phyloP scores from a whole-genome alignment of 768 basidiomycete species.

The Boletus rubescentipes region DNA sequence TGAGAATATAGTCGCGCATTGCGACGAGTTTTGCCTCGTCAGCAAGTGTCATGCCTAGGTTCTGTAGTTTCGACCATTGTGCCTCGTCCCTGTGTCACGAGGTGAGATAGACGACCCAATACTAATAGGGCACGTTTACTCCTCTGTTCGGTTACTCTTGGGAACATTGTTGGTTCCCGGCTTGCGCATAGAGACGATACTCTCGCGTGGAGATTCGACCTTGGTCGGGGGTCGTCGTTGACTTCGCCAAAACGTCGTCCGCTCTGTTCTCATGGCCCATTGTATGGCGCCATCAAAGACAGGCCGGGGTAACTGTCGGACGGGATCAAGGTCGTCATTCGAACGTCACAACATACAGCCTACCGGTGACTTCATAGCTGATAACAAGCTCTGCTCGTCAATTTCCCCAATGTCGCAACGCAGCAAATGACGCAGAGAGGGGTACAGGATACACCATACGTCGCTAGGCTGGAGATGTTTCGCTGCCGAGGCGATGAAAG shows the following conservation, averaged over 20 bases:
- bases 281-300: slow-evolving; percentile 83
- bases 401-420: slow-evolving; percentile 78
- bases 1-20: slow-evolving; percentile 85
- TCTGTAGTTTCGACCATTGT: slow-evolving; percentile 75
- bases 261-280: slow-evolving; percentile 87
- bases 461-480: slow-evolving; percentile 83
- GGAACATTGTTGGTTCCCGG: slow-evolving; percentile 37
- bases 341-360: slow-evolving; percentile 23
- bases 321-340: neutral
- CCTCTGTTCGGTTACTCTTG: slow-evolving; percentile 64
- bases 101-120: neutral
- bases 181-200: slow-evolving; percentile 64
- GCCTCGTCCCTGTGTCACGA: slow-evolving; percentile 62
- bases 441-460: slow-evolving; percentile 97
- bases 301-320: slow-evolving; percentile 53
- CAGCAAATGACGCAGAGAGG: slow-evolving; percentile 81
- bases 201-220: slow-evolving; percentile 69
- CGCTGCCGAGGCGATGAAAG: slow-evolving; percentile 85
- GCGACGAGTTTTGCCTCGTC: slow-evolving; percentile 88
- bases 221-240: slow-evolving; percentile 47
- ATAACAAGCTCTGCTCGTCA: slow-evolving; percentile 71
- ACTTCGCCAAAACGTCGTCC: slow-evolving; percentile 75
- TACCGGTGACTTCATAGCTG: slow-evolving; percentile 78
- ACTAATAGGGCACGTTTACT: slow-evolving; percentile 49
- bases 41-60: slow-evolving; percentile 77